Conservation (phyloP, 345 rosid species). For the Dipteronia sinensis region DNA sequence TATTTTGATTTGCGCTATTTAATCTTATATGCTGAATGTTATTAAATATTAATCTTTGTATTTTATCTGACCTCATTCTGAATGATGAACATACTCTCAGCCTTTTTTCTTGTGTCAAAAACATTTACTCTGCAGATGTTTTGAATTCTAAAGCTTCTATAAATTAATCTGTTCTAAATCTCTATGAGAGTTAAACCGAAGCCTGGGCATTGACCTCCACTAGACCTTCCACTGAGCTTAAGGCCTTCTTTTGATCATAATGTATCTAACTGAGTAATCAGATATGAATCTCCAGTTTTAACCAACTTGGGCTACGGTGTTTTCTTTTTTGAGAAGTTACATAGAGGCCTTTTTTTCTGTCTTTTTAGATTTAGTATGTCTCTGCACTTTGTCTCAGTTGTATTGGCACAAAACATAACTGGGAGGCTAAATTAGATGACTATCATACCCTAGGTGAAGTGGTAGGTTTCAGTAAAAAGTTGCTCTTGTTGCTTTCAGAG, state of each 20-base stretch:
- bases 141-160: neutral
- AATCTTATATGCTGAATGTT: neutral
- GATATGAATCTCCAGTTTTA: neutral
- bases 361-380: neutral
- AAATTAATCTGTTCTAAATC: neutral
- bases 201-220: neutral
- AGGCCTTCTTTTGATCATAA: neutral
- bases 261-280: neutral
- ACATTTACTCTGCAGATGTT: neutral
- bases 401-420: neutral
- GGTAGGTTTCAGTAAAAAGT: constrained; percentile 2
- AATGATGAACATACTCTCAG: neutral
- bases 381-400: neutral
- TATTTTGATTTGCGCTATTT: neutral
- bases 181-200: neutral
- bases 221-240: neutral
- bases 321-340: neutral
- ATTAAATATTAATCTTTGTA: neutral
- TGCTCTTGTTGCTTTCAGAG: neutral
- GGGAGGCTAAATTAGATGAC: neutral
- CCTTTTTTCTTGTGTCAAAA: neutral
- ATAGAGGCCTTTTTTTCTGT: neutral
- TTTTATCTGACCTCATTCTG: neutral
- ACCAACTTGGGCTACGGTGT: neutral
- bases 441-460: neutral